Conservation (phyloP, 306 rosid species). For the Cucurbita maxima region DNA sequence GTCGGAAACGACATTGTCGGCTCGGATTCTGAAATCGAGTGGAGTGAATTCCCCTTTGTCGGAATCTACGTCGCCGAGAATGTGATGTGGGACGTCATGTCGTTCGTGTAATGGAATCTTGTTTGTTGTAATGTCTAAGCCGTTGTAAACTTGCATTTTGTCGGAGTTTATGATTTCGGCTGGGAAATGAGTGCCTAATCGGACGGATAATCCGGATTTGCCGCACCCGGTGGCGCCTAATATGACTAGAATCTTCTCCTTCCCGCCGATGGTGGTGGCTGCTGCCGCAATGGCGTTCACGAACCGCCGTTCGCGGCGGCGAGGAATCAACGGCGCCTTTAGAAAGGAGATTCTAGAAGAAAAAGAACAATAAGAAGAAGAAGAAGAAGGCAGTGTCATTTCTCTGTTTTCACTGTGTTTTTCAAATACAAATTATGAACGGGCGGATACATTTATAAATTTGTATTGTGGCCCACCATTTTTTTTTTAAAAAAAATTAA, state of each 20-base stretch:
- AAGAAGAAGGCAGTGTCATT: neutral
- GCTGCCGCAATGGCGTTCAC: neutral
- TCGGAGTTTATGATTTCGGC: neutral
- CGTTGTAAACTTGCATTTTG: neutral
- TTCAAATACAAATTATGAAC: too few species aligned
- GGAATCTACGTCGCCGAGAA: neutral
- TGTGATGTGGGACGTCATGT: neutral
- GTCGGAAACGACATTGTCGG: neutral
- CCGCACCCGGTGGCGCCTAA: constrained; percentile 4
- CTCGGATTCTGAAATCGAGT: neutral
- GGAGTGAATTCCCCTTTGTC: neutral
- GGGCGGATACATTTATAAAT: too few species aligned
- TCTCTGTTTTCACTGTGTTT: neutral
- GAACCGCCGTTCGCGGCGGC: neutral
- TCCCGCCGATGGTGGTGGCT: neutral
- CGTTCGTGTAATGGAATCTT: constrained; percentile 1
- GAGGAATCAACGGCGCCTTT: neutral
- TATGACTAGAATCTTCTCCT: neutral
- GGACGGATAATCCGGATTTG: neutral
- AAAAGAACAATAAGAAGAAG: neutral
- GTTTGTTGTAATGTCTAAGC: neutral
- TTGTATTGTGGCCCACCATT: too few species aligned
- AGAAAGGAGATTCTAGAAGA: neutral
- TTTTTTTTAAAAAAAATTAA: too few species aligned
- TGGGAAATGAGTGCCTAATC: neutral